Percentiles rank a stretch among this genome's conserved stretches.
Evolutionary conservation across 106 monocot species (phyloP).

Genomic region (Amphibolis antarctica): DNA sequence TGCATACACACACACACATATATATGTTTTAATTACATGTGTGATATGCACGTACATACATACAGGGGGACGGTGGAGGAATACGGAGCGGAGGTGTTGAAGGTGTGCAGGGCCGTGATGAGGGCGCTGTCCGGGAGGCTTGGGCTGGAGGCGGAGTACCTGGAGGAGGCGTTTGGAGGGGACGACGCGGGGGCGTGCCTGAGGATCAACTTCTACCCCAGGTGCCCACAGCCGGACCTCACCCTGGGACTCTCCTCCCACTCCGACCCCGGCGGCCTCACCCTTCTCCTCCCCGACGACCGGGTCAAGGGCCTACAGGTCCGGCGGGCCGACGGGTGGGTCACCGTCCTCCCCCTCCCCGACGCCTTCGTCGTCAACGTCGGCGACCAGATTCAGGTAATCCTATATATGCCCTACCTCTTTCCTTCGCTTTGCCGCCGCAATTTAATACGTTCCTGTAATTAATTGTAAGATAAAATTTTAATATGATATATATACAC

Average conservation of each 20-base stretch:
- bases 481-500: no score
- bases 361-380: constrained; percentile 10
- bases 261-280: constrained; percentile 11
- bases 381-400: constrained; percentile 16
- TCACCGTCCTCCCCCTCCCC: constrained; percentile 3
- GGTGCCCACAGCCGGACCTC: constrained; percentile 15
- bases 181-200: constrained; percentile 1
- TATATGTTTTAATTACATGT: no score
- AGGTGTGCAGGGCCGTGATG: constrained; percentile 33
- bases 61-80: constrained; percentile 37
- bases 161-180: constrained; percentile 8
- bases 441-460: no score
- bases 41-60: no score
- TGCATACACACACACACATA: no score
- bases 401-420: no score
- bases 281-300: constrained; percentile 8
- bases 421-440: no score
- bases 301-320: constrained; percentile 7
- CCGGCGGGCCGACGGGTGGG: constrained; percentile 1
- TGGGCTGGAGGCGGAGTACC: neutral
- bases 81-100: constrained; percentile 33
- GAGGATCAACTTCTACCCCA: constrained; percentile 13
- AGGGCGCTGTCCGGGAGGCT: constrained; percentile 24
- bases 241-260: constrained; percentile 10
- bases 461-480: no score